Conservation (phyloP, 2,329 filamentous ascomycete species). For the Dothistroma septosporum region DNA sequence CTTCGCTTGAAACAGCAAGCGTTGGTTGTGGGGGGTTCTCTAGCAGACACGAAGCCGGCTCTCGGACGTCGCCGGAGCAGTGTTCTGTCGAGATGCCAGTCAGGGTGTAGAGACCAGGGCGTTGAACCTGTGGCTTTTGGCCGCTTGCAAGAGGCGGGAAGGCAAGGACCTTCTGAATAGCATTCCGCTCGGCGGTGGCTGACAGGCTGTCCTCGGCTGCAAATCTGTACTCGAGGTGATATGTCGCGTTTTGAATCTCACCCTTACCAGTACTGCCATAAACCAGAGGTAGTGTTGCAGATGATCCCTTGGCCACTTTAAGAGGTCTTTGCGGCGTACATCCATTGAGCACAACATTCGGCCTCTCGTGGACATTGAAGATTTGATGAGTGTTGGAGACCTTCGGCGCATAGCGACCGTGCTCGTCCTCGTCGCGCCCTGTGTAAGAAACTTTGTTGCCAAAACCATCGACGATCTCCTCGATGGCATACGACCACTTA, state of each 20-base stretch:
- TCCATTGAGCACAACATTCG: slow-evolving; percentile 64
- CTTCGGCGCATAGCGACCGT: slow-evolving; percentile 42
- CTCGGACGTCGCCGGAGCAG: slow-evolving; percentile 82
- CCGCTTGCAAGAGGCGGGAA: slow-evolving; percentile 59
- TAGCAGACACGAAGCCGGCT: slow-evolving; percentile 89
- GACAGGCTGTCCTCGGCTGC: slow-evolving; percentile 67
- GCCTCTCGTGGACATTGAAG: slow-evolving; percentile 83
- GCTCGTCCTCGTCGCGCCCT: slow-evolving; percentile 63
- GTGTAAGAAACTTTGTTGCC: slow-evolving; percentile 80
- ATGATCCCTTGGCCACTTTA: slow-evolving; percentile 72
- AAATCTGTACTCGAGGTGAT: slow-evolving; percentile 77
- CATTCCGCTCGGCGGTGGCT: slow-evolving; percentile 65
- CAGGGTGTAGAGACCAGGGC: slow-evolving; percentile 81
- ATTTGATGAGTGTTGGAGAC: slow-evolving; percentile 62
- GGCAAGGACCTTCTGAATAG: slow-evolving; percentile 54
- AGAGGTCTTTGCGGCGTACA: slow-evolving; percentile 79
- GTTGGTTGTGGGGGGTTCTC: slow-evolving; percentile 87
- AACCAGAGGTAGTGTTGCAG: slow-evolving; percentile 64
- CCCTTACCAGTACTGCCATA: slow-evolving; percentile 61
- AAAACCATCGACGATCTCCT: slow-evolving; percentile 86
- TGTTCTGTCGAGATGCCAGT: slow-evolving; percentile 73
- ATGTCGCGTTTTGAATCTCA: slow-evolving; percentile 58
- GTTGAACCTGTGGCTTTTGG: slow-evolving; percentile 64
- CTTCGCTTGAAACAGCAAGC: slow-evolving; percentile 67
- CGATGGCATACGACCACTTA: slow-evolving; percentile 82